Percentiles rank a stretch among this genome's conserved stretches.
Conservation (phyloP, 495 filamentous ascomycete species). For the Gamarada debralockiae region DNA sequence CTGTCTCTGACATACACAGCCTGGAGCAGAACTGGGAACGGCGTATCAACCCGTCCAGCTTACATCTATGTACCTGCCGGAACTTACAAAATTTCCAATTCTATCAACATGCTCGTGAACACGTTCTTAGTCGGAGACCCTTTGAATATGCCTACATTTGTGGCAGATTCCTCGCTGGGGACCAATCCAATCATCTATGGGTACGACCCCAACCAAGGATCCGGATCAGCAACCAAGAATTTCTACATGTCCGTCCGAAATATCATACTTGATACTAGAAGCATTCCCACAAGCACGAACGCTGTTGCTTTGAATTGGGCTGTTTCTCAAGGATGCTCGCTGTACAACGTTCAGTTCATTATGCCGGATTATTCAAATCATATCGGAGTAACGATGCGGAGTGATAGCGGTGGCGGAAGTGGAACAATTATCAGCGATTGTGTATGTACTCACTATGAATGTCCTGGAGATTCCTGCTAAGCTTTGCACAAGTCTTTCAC, state of each 20-base stretch:
- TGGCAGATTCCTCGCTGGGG: conserved; percentile 49
- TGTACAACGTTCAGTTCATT: conserved; percentile 59
- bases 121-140: conserved; percentile 42
- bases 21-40: no score
- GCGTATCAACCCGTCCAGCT: conserved; percentile 34
- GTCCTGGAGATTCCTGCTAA: conserved; percentile 19
- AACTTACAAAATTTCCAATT: conserved; percentile 50
- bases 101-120: conserved; percentile 38
- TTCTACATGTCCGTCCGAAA: conserved; percentile 60
- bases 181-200: conserved; percentile 54
- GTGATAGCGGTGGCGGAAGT: conserved; percentile 30
- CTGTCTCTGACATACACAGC: no score
- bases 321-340: conserved; percentile 54
- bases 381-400: conserved; percentile 32
- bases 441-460: conserved; percentile 24
- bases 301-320: conserved; percentile 57
- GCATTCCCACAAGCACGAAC: conserved; percentile 18
- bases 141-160: conserved; percentile 64
- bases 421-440: conserved; percentile 33
- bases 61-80: conserved; percentile 42
- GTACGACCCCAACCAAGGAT: conserved; percentile 51
- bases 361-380: conserved; percentile 47
- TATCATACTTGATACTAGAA: conserved; percentile 53
- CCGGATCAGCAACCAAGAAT: conserved; percentile 54
- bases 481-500: conserved; percentile 27